A percentile compares a stretch with the other conserved stretches of the same genome.
These are phyloP conservation scores for Fusarium buharicum DNA, from an alignment of 2,329 filamentous ascomycete genomes.

Conservation along the genomic window DNA sequence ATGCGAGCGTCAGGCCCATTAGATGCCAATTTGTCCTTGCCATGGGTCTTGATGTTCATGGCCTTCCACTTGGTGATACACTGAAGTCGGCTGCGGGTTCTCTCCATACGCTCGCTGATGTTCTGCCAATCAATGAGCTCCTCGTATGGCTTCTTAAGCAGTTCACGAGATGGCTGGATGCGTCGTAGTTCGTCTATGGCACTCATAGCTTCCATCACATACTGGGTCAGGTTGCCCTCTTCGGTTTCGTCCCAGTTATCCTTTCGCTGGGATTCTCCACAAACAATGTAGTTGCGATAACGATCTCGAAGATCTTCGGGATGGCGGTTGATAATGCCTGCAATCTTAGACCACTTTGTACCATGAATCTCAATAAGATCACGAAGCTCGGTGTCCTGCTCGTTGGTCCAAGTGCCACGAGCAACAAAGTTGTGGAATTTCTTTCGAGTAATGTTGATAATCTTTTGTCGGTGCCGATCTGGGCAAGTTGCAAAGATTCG, in stretches of 20 bases:
- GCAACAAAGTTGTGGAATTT: slow-evolving; percentile 73
- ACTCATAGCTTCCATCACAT: slow-evolving; percentile 64
- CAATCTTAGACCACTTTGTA: slow-evolving; percentile 71
- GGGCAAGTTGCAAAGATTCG: slow-evolving; percentile 60
- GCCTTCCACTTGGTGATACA: slow-evolving; percentile 74
- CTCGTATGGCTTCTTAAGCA: slow-evolving; percentile 58
- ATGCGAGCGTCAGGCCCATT: slow-evolving; percentile 48
- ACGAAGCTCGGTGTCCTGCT: slow-evolving; percentile 52
- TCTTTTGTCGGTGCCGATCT: slow-evolving; percentile 61
- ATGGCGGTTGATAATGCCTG: slow-evolving; percentile 69
- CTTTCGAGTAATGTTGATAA: slow-evolving; percentile 68
- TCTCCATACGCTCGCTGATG: slow-evolving; percentile 70
- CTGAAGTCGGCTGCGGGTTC: slow-evolving; percentile 72
- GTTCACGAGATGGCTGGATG: slow-evolving; percentile 47
- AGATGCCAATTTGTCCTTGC: slow-evolving; percentile 50
- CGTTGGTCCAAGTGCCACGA: slow-evolving; percentile 57
- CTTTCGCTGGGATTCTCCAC: slow-evolving; percentile 62
- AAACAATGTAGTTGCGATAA: slow-evolving; percentile 74
- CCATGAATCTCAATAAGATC: slow-evolving; percentile 51
- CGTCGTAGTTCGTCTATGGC: slow-evolving; percentile 56
- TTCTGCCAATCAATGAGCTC: slow-evolving; percentile 71
- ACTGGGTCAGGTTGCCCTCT: slow-evolving; percentile 62
- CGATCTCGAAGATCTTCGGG: slow-evolving; percentile 75
- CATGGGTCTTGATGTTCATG: slow-evolving; percentile 51
- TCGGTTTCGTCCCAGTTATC: slow-evolving; percentile 71